Base-by-base conservation (phyloP, 1,139 yeast genomes). In the Pichia sp. region DNA sequence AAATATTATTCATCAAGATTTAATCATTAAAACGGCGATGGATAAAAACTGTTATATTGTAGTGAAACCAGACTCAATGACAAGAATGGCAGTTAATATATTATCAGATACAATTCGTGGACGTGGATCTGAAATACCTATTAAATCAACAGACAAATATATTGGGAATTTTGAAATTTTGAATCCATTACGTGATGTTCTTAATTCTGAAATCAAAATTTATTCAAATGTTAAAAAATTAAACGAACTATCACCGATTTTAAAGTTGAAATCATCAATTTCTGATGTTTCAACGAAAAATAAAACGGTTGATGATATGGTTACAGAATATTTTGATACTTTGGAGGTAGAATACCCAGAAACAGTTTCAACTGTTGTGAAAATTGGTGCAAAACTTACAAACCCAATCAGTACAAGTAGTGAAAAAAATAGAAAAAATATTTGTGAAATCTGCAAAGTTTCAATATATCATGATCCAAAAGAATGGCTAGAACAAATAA, bases 361-460 rank as follows among this genome's bases (percentile, higher is more conserved):
- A 49, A 89, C 95, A 5, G 93, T 95, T 3, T 86, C 97, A 0
- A 91, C 99, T 0, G 98, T 93, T 22, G 91, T 90, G 14, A 83
- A 88, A 58, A 91, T 96, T 0, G 96, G 95, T 13, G 84, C 83
- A 49, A 91, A 93, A 66, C 70, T 93, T 48, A 81, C 80, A 1
- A 76, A 77, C 11, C 89, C 88, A 4, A 31, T 28, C n/a, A 36
- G 16, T 16, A 3, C 41, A 18, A 18, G 9, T 13, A 14, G 4
- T 14, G 18, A 39, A 22, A 11, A 41, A 19, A 16, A 11, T 27
- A 39, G 4, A 30, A 25, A 19, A 31, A 50, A 29, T 43, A 46
- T 14, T 19, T 87, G 95, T 67, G 69, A 70, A 42, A 62, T 83
- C 0, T 85, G 91, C 66, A 75, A 74, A 11, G 72, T 69, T 29